These are phyloP conservation scores for Xylariaceae sp. DNA, from an alignment of 2,329 filamentous ascomycete genomes.

Conservation along the genomic window DNA sequence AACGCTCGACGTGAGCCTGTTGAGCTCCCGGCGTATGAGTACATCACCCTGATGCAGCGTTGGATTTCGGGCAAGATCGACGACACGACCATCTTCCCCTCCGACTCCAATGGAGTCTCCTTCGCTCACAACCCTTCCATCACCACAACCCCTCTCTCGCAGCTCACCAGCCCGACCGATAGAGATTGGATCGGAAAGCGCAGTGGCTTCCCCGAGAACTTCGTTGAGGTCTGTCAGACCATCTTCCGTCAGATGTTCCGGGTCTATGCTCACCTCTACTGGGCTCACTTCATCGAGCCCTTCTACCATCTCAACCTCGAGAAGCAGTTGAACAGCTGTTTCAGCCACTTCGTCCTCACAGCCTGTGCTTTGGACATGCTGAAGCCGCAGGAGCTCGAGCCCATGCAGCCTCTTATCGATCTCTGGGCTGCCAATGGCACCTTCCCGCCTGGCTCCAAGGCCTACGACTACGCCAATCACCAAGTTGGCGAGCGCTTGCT, in stretches of 20 bases:
- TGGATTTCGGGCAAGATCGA: slow-evolving; percentile 97
- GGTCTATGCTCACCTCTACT: slow-evolving; percentile 96
- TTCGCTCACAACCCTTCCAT: slow-evolving; percentile 62
- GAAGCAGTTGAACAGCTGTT: slow-evolving; percentile 83
- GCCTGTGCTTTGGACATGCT: slow-evolving; percentile 81
- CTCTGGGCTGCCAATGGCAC: slow-evolving; percentile 88
- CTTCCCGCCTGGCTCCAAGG: slow-evolving; percentile 72
- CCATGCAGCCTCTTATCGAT: slow-evolving; percentile 92
- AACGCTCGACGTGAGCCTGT: slow-evolving; percentile 84
- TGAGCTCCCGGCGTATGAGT: slow-evolving; percentile 87
- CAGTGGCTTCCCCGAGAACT: slow-evolving; percentile 88
- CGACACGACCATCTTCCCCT: slow-evolving; percentile 86
- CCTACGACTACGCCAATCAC: slow-evolving; percentile 63
- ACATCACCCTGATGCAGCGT: slow-evolving; percentile 92
- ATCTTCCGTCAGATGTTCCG: slow-evolving; percentile 99
- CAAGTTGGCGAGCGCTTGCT: slow-evolving; percentile 58
- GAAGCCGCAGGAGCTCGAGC: slow-evolving; percentile 85
- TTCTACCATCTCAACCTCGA: slow-evolving; percentile 81
- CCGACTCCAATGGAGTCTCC: slow-evolving; percentile 70
- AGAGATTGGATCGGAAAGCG: slow-evolving; percentile 83
- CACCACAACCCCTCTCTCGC: slow-evolving; percentile 57
- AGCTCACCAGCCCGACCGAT: slow-evolving; percentile 60
- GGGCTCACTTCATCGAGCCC: slow-evolving; percentile 84
- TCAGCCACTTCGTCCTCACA: slow-evolving; percentile 79
- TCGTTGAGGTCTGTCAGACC: slow-evolving; percentile 84